Evolutionary conservation across 345 rosid genomes (phyloP).

Genomic region (Eucalyptus polyanthemos): DNA sequence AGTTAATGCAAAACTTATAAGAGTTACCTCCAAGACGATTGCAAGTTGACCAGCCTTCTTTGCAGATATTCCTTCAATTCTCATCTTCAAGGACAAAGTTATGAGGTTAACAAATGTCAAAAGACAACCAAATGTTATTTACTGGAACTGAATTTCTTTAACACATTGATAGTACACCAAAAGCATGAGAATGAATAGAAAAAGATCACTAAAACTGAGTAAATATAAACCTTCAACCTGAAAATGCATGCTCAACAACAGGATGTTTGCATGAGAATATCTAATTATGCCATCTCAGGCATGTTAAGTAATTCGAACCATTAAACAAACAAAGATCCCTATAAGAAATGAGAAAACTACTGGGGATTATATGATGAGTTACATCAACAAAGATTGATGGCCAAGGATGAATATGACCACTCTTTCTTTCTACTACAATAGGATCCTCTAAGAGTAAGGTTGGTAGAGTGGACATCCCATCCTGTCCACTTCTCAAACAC

Average conservation of each 20-base stretch:
- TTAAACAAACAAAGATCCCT: background rate
- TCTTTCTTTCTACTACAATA: background rate
- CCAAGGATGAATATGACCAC: background rate
- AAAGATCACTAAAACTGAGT: background rate
- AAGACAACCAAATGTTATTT: background rate
- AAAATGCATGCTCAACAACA: background rate
- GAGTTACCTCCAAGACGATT: conserved; percentile 63
- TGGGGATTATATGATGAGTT: background rate
- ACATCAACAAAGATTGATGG: background rate
- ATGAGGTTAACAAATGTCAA: background rate
- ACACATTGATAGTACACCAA: background rate
- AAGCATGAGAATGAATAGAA: background rate
- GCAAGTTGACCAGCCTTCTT: conserved; percentile 54
- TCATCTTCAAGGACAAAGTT: conserved; percentile 25
- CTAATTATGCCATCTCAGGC: background rate
- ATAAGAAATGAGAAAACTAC: background rate
- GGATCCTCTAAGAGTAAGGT: background rate
- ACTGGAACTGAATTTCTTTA: background rate
- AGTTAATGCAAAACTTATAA: background rate
- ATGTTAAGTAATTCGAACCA: background rate
- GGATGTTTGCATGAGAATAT: background rate
- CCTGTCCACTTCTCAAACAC: background rate
- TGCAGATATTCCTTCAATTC: conserved; percentile 59
- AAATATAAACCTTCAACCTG: background rate
- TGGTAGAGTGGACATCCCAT: background rate